Evolutionary conservation across 176 grass and related monocot species (phyloP), one percentile per base, ranked within the genome.

Genomic region (Ensete glaucum): DNA sequence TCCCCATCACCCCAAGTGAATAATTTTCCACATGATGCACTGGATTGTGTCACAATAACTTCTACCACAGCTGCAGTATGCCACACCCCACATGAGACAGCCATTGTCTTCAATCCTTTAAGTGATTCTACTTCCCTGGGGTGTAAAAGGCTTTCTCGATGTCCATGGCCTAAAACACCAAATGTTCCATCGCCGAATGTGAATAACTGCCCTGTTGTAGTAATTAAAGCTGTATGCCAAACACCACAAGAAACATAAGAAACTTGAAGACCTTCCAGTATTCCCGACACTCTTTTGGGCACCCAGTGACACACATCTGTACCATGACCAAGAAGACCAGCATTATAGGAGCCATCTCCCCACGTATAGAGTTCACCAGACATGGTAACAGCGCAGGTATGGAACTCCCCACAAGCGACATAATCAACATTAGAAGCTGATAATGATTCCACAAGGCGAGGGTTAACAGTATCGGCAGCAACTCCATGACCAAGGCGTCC

Each of bases 1-100:
- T 98, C 95, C 58, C 95, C 95, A 76, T 98, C 95, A 10, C 95
- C 95, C 95, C 95, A 98, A 9, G 95, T 98, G 62, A 98, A 98
- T 71, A 98, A 76, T 80, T 98, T 98, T 81, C 95, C 95, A 63
- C 86, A 98, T 64, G 95, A 93, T 66, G 86, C 54, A 85, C 87
- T 98, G 71, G 90, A 93, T 55, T 91, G 90, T 48, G 90, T 84
- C 78, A 87, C 89, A 50, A 93, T 93, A 73, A 98, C 82, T 75
- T 98, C 95, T 60, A 98, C 86, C 62, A 86, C 90, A 72, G 95
- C 95, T 73, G 95, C 95, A 80, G 88, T 93, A 69, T 98, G 95
- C 95, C 95, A 98, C 16, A 98, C 86, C 12, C 95, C 95, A 82
- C 95, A 98, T 43, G 95, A 98, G 76, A 98, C 90, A 73, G 90